A percentile compares a stretch with the other conserved stretches of the same genome.
Evolutionary conservation across 78 protist genomes (phyloP).

Genomic region (Dictyostelium intermedium): DNA sequence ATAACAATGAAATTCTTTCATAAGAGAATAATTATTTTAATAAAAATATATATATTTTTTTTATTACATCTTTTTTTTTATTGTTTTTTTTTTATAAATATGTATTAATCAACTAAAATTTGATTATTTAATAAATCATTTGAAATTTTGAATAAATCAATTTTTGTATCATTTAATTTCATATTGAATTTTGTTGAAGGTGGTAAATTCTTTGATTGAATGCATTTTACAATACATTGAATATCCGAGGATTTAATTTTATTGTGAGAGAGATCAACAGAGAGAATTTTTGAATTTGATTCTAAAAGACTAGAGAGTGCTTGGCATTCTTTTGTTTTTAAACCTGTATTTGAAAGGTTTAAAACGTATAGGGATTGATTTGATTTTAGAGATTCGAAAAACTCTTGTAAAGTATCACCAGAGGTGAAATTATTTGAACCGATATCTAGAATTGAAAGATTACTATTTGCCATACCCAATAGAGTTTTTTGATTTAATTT

Average conservation of each 20-base stretch:
- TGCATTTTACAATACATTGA: constrained; percentile 1
- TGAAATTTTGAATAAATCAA: not conserved
- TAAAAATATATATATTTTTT: too few species aligned
- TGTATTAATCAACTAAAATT: not conserved
- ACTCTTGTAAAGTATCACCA: not conserved
- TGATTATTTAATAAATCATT: constrained; percentile 12
- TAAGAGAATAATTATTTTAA: too few species aligned
- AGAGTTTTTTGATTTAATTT: not conserved
- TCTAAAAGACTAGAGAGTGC: not conserved
- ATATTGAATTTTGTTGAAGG: not conserved
- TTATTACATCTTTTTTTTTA: not conserved
- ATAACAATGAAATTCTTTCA: too few species aligned
- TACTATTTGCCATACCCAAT: not conserved
- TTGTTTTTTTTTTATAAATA: not conserved
- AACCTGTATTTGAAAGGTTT: constrained; percentile 9
- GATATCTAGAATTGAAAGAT: not conserved
- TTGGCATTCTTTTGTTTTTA: constrained; percentile 5
- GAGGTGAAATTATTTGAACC: not conserved
- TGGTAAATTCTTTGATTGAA: not conserved
- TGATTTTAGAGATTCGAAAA: not conserved
- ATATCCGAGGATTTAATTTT: constrained; percentile 6
- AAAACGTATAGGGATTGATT: not conserved
- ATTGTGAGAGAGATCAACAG: not conserved
- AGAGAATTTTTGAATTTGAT: not conserved
- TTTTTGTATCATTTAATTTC: not conserved